These are phyloP conservation scores for Mucor mucedo DNA, from an alignment of 371 early-diverging fungal genomes.

Conservation along the genomic window DNA sequence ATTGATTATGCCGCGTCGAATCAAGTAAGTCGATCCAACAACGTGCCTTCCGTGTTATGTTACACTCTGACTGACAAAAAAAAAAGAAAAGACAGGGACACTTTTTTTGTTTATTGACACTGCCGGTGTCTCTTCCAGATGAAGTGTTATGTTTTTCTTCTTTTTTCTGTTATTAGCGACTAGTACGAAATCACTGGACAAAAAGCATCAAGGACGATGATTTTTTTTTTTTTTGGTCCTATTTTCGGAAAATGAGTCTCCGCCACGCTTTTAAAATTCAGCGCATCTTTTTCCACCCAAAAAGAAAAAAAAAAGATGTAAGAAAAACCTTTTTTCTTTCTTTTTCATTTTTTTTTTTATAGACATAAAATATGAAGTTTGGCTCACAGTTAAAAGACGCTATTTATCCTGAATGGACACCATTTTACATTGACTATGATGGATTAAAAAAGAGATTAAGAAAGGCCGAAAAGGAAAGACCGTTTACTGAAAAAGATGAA, in stretches of 20 bases:
- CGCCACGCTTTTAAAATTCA: neutral
- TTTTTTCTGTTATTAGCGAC: neutral
- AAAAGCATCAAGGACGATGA: neutral
- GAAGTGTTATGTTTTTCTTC: neutral
- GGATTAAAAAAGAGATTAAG: slow-evolving; percentile 86
- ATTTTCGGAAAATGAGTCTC: neutral
- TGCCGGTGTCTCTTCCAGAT: neutral
- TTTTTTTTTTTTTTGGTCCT: neutral
- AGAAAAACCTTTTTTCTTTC: neutral
- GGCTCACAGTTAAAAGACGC: slow-evolving; percentile 84
- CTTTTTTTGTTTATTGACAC: neutral
- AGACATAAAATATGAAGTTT: slow-evolving; percentile 84
- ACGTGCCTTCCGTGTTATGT: slow-evolving; percentile 20
- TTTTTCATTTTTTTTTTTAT: slow-evolving; percentile 2
- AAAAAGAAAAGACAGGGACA: no score
- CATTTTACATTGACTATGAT: slow-evolving; percentile 92
- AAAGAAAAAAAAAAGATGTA: neutral
- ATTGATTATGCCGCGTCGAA: slow-evolving; percentile 4
- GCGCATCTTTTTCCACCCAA: neutral
- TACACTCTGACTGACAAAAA: slow-evolving; percentile 1
- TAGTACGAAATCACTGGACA: no score
- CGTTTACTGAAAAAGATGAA: slow-evolving; percentile 77
- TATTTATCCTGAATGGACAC: slow-evolving; percentile 88
- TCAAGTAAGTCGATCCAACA: slow-evolving; percentile 13
- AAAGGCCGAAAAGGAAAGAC: slow-evolving; percentile 64